These are phyloP conservation scores for Scytalidium lignicola DNA, from an alignment of 2,329 filamentous ascomycete species.

Conservation along the genomic window DNA sequence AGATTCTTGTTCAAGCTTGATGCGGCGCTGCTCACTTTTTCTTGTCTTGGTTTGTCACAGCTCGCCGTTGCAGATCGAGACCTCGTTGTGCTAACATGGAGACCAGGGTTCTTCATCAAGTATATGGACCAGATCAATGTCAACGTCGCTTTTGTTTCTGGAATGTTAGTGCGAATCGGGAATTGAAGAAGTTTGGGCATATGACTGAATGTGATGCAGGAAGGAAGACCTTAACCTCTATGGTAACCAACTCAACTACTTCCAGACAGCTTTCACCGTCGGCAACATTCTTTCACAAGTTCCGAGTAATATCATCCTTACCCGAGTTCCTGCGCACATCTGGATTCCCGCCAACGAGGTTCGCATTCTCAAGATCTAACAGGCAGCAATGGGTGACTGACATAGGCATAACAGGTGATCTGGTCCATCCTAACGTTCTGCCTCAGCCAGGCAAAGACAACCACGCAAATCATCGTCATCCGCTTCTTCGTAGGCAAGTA, in stretches of 20 bases:
- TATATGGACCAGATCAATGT: slow-evolving; percentile 38
- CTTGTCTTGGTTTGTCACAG: slow-evolving; percentile 34
- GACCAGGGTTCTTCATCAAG: no score
- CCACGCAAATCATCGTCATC: slow-evolving; percentile 31
- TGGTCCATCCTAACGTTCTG: slow-evolving; percentile 34
- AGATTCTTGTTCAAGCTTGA: slow-evolving; percentile 45
- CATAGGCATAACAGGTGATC: slow-evolving; percentile 29
- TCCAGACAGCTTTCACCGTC: slow-evolving; percentile 45
- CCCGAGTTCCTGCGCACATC: slow-evolving; percentile 38
- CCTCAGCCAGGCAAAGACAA: slow-evolving; percentile 28
- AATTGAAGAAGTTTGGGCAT: not conserved
- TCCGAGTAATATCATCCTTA: slow-evolving; percentile 46
- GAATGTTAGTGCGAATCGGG: slow-evolving; percentile 31
- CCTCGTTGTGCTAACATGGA: no score
- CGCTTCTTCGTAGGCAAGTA: slow-evolving; percentile 33
- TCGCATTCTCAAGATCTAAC: no score
- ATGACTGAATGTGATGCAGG: slow-evolving; percentile 27
- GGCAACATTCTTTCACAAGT: slow-evolving; percentile 48
- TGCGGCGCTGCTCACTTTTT: slow-evolving; percentile 41
- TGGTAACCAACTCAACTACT: slow-evolving; percentile 44
- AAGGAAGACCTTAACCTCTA: slow-evolving; percentile 45
- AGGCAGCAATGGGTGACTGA: slow-evolving; percentile 23
- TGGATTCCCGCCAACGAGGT: slow-evolving; percentile 45
- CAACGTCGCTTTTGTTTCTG: slow-evolving; percentile 41
- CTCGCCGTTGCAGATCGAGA: no score